phyloP scores from a whole-genome alignment of 2,329 filamentous ascomycete species.

The Pseudocercospora eumusae region DNA sequence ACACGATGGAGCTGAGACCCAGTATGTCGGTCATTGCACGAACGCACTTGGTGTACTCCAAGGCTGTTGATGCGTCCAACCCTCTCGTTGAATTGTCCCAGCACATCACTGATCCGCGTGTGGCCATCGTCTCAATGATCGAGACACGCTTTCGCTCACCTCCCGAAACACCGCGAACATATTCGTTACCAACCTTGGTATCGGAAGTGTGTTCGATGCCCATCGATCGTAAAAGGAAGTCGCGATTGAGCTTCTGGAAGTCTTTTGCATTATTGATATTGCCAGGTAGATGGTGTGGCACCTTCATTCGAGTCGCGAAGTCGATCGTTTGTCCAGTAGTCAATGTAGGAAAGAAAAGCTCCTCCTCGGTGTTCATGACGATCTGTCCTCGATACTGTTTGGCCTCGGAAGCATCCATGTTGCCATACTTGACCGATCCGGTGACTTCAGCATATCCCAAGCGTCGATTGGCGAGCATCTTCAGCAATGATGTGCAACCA shows the following conservation, averaged over 20 bases:
- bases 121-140: slow-evolving; percentile 65
- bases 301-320: slow-evolving; percentile 57
- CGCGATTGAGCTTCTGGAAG: slow-evolving; percentile 50
- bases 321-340: slow-evolving; percentile 58
- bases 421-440: slow-evolving; percentile 61
- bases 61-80: slow-evolving; percentile 65
- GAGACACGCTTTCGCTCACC: slow-evolving; percentile 70
- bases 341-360: slow-evolving; percentile 58
- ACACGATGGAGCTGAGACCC: slow-evolving; percentile 62
- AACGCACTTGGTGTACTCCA: slow-evolving; percentile 57
- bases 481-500: slow-evolving; percentile 68
- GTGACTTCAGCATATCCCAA: slow-evolving; percentile 47
- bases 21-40: slow-evolving; percentile 64
- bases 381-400: slow-evolving; percentile 50
- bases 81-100: slow-evolving; percentile 70
- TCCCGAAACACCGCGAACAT: slow-evolving; percentile 65
- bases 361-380: slow-evolving; percentile 51
- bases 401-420: slow-evolving; percentile 46
- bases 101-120: slow-evolving; percentile 60
- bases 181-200: slow-evolving; percentile 69
- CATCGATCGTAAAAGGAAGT: slow-evolving; percentile 61
- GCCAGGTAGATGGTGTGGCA: slow-evolving; percentile 47
- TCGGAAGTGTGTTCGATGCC: slow-evolving; percentile 61
- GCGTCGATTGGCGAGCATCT: slow-evolving; percentile 66
- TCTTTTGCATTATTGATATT: slow-evolving; percentile 44